Evolutionary conservation across 2,329 filamentous ascomycete species (phyloP).

Genomic region (Colletotrichum sp.): DNA sequence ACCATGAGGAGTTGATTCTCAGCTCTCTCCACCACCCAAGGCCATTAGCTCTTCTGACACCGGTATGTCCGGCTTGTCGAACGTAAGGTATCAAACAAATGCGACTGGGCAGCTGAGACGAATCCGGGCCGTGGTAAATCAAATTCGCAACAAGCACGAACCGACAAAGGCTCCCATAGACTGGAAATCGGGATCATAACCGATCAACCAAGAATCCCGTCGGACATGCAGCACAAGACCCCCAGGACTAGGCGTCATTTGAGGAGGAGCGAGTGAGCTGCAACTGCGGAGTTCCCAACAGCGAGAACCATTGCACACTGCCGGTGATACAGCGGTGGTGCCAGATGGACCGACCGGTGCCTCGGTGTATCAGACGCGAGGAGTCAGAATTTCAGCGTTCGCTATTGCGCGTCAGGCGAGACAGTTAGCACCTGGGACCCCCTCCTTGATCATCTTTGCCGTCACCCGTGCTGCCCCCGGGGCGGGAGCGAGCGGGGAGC

Average conservation of each 20-base stretch:
- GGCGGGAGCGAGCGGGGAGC: background rate
- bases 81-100: background rate
- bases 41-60: background rate
- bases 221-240: background rate
- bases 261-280: background rate
- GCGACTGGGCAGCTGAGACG: constrained; percentile 3
- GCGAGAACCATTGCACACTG: background rate
- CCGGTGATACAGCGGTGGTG: constrained; percentile 9
- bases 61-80: constrained; percentile 1
- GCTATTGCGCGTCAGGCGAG: background rate
- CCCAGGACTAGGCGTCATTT: background rate
- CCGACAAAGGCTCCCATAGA: background rate
- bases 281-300: background rate
- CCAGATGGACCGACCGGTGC: constrained; percentile 11
- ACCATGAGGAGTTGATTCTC: background rate
- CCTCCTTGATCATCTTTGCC: background rate
- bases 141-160: background rate
- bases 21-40: background rate
- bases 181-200: background rate
- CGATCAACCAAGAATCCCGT: background rate
- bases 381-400: background rate
- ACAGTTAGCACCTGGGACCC: background rate
- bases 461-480: background rate
- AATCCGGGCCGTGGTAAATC: background rate
- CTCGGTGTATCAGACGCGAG: constrained; percentile 9